Conservation (phyloP, 2,329 filamentous ascomycete species). For the Falciphora oryzae region DNA sequence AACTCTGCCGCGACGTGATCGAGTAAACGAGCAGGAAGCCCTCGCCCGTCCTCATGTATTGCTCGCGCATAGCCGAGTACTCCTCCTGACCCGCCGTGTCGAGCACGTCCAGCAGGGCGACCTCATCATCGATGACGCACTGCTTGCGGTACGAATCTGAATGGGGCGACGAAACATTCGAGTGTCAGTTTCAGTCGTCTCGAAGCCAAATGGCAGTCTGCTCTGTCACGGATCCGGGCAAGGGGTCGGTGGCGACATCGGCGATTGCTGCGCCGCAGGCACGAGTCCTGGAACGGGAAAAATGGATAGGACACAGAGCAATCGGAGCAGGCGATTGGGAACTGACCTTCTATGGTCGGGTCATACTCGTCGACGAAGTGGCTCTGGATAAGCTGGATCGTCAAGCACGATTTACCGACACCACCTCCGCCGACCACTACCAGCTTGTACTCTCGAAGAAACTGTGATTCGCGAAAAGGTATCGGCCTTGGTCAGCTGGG, state of each 20-base stretch:
- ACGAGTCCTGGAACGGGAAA: neutral
- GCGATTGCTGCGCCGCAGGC: neutral
- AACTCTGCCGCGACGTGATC: slow-evolving; percentile 94
- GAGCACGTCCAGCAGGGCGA: slow-evolving; percentile 93
- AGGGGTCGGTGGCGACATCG: neutral
- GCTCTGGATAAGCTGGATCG: slow-evolving; percentile 90
- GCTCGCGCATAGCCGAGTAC: slow-evolving; percentile 98
- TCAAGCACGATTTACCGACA: slow-evolving; percentile 98
- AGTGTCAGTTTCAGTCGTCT: neutral
- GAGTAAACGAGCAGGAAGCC: slow-evolving; percentile 97
- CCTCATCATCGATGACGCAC: slow-evolving; percentile 97
- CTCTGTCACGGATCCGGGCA: neutral
- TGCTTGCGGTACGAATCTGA: slow-evolving; percentile 99
- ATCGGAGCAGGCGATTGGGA: neutral
- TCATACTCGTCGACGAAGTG: slow-evolving; percentile 99
- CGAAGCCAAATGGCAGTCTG: neutral
- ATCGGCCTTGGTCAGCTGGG: neutral
- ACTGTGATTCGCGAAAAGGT: slow-evolving; percentile 40
- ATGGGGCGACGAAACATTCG: neutral
- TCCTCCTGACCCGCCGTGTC: slow-evolving; percentile 98
- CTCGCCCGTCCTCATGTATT: slow-evolving; percentile 99
- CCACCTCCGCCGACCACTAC: slow-evolving; percentile 97
- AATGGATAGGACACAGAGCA: neutral
- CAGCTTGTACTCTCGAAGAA: slow-evolving; percentile 87
- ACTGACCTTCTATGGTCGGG: slow-evolving; percentile 93